Evolutionary conservation across 202 grass and related monocot genomes (phyloP), one percentile per base, ranked within the genome.

Genomic region (Zizania palustris): DNA sequence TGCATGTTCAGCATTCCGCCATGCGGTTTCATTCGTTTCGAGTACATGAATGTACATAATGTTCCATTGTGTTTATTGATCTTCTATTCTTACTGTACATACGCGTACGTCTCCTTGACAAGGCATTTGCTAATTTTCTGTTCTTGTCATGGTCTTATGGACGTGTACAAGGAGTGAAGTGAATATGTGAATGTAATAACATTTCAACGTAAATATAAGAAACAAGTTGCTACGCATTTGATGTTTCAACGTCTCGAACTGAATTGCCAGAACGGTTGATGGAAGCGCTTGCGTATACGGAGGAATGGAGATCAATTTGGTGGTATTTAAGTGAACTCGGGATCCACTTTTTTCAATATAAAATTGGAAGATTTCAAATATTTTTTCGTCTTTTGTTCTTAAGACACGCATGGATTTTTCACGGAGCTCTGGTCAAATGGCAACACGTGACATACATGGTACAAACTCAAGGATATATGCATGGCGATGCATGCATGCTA

Each of bases 1-100:
- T 7, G 45, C 11, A 45, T 72, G 8, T 0, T 5, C 10, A 28
- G 28, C 28, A 28, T 28, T 28, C 28, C 28, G 1, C 28, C 28
- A 2, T 28, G 28, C 28, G 0, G 28, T 18, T 2, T 12, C 42
- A 5, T 45, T 49, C 16, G 6, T 41, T 9, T 46, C 50, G 21
- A 59, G 60, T 75, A 5, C 33, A 15, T 6, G 65, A 72, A 40
- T 88, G 81, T 84, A 84, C 50, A 88, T 71, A 88, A 18, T 76
- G 65, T 76, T 80, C 71, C 36, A 80, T 76, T 72, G 64, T 59
- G 57, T 45, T 37, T 20, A 51, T 80, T 48, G 13, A 12, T 63
- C 14, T 51, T 76, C 10, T 65, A 33, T 75, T 40, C 45, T 41
- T 11, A 34, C 22, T 54, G 4, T 58, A 67, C 14, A 33, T 5